Percentiles rank a stretch among this genome's conserved stretches.
phyloP scores from a whole-genome alignment of 1,284 basidiomycete species.

The Sanghuangporus weigelae region DNA sequence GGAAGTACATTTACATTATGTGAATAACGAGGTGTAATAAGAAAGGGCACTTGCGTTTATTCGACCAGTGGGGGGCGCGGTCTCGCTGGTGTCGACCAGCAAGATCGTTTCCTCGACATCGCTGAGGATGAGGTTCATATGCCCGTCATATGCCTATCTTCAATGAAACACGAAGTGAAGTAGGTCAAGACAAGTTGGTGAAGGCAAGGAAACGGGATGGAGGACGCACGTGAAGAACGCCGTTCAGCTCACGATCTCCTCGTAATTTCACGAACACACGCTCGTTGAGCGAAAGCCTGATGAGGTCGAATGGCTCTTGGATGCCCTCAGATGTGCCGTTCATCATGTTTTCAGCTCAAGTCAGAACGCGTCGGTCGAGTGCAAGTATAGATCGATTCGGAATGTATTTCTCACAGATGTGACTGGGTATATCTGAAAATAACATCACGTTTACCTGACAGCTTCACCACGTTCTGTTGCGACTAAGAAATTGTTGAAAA shows the following conservation, averaged over 20 bases:
- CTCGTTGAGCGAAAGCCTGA: constrained; percentile 93
- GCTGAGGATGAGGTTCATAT: constrained; percentile 98
- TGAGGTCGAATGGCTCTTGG: constrained; percentile 97
- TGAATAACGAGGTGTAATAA: background rate
- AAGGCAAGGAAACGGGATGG: background rate
- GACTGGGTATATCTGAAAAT: no score
- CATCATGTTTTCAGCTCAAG: constrained; percentile 36
- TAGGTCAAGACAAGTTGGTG: background rate
- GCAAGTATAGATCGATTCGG: background rate
- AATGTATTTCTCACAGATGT: background rate
- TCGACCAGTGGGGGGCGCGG: constrained; percentile 43
- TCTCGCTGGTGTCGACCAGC: constrained; percentile 74
- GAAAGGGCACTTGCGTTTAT: constrained; percentile 49
- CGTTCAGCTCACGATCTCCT: constrained; percentile 90
- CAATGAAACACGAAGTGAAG: background rate
- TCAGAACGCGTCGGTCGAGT: background rate
- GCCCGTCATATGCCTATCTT: constrained; percentile 94
- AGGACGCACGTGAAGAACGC: constrained; percentile 82
- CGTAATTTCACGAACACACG: constrained; percentile 94
- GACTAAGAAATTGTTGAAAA: no score
- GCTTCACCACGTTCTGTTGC: no score
- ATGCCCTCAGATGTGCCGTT: constrained; percentile 73
- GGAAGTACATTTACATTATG: background rate
- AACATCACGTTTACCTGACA: no score
- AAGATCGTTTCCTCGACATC: constrained; percentile 97